Percentiles rank a stretch among this genome's conserved stretches.
Evolutionary conservation across 768 basidiomycete species (phyloP).

Genomic region (Termitomyces sp.): DNA sequence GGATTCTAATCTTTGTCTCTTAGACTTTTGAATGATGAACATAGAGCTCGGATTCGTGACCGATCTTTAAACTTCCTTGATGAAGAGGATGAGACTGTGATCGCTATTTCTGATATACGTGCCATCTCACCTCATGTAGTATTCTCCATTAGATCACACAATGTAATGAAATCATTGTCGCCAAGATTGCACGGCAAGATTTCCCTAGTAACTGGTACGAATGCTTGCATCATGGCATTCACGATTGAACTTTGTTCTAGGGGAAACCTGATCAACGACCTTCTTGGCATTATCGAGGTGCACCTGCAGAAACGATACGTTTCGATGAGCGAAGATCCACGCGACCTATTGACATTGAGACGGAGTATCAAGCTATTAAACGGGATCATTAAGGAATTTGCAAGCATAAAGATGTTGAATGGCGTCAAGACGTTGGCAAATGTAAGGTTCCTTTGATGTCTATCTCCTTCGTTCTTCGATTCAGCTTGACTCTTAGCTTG

Average conservation of each 20-base stretch:
- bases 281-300: slow-evolving; percentile 49
- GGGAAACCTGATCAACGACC: slow-evolving; percentile 51
- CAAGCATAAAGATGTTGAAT: slow-evolving; percentile 61
- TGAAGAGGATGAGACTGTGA: slow-evolving; percentile 72
- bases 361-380: slow-evolving; percentile 62
- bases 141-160: slow-evolving; percentile 56
- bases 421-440: slow-evolving; percentile 63
- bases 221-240: not conserved
- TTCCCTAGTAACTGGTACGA: slow-evolving; percentile 67
- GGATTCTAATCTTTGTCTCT: slow-evolving; percentile 4
- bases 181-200: slow-evolving; percentile 75
- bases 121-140: slow-evolving; percentile 3
- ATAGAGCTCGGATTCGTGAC: slow-evolving; percentile 57
- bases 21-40: slow-evolving; percentile 67
- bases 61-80: slow-evolving; percentile 64
- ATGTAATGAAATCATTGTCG: slow-evolving; percentile 68
- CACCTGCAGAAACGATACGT: slow-evolving; percentile 46
- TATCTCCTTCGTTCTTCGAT: not conserved
- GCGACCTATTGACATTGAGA: slow-evolving; percentile 44
- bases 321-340: slow-evolving; percentile 33
- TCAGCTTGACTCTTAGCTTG: slow-evolving; percentile 29
- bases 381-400: slow-evolving; percentile 63
- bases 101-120: slow-evolving; percentile 12
- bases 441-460: slow-evolving; percentile 28
- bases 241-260: slow-evolving; percentile 26